Evolutionary conservation across 768 basidiomycete genomes (phyloP).

Genomic region (Panus rudis): DNA sequence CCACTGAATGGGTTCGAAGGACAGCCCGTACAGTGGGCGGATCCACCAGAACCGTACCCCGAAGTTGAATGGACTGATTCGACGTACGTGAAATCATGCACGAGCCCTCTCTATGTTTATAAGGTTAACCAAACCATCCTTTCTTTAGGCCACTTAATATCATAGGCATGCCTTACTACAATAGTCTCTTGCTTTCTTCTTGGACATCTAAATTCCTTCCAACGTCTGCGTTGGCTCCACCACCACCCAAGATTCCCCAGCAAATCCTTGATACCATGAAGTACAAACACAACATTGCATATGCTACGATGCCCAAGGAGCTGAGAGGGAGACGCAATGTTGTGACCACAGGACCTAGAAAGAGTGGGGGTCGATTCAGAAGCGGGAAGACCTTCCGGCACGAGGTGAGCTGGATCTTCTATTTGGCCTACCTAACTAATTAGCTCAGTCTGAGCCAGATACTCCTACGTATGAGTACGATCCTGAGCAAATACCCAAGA

Average conservation of each 20-base stretch:
- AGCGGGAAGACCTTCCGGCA: constrained; percentile 58
- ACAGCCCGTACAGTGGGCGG: constrained; percentile 79
- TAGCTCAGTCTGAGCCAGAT: constrained; percentile 42
- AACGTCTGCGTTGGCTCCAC: constrained; percentile 44
- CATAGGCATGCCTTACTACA: constrained; percentile 86
- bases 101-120: background rate
- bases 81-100: constrained; percentile 76
- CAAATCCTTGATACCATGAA: constrained; percentile 76
- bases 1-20: constrained; percentile 92
- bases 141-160: constrained; percentile 69
- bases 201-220: constrained; percentile 51
- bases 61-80: constrained; percentile 75
- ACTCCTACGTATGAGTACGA: constrained; percentile 44
- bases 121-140: background rate
- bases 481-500: constrained; percentile 60
- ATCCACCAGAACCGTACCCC: constrained; percentile 58
- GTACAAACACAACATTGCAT: constrained; percentile 83
- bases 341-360: constrained; percentile 43
- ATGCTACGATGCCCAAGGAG: constrained; percentile 83
- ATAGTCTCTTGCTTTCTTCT: constrained; percentile 63
- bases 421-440: constrained; percentile 2
- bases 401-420: constrained; percentile 29
- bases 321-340: constrained; percentile 80
- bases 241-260: constrained; percentile 71
- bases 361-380: constrained; percentile 67